Evolutionary conservation across 106 monocot genomes (phyloP).

Genomic region (Chionographis japonica): DNA sequence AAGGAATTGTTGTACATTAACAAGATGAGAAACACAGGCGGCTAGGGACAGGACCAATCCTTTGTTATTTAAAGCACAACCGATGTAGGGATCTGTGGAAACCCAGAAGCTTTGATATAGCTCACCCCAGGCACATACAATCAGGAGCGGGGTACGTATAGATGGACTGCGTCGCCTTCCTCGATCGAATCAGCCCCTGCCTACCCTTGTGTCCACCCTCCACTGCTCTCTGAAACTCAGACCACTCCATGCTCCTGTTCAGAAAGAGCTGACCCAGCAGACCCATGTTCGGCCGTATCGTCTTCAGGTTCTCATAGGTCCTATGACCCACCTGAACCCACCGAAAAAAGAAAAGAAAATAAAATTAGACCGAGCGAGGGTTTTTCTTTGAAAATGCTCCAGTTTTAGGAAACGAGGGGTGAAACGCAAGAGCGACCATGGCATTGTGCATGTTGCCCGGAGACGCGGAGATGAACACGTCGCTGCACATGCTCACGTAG

Average conservation of each 20-base stretch:
- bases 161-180: constrained; percentile 74
- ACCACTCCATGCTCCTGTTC: constrained; percentile 75
- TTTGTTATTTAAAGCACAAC: too few species aligned
- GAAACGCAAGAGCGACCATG: constrained; percentile 35
- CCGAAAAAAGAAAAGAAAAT: too few species aligned
- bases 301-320: constrained; percentile 75
- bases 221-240: constrained; percentile 58
- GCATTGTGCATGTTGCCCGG: constrained; percentile 99
- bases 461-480: constrained; percentile 89
- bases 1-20: too few species aligned
- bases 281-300: constrained; percentile 69
- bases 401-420: too few species aligned
- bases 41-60: too few species aligned
- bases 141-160: constrained; percentile 86
- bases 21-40: too few species aligned
- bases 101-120: too few species aligned
- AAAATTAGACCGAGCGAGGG: too few species aligned
- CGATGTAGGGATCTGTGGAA: too few species aligned
- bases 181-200: constrained; percentile 62
- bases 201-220: constrained; percentile 57
- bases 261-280: constrained; percentile 70
- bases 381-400: too few species aligned
- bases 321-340: constrained; percentile 54
- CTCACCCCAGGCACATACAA: constrained; percentile 74
- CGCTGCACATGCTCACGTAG: constrained; percentile 88